phyloP scores from a whole-genome alignment of 2,329 filamentous ascomycete genomes.

The Pyricularia sp. region DNA sequence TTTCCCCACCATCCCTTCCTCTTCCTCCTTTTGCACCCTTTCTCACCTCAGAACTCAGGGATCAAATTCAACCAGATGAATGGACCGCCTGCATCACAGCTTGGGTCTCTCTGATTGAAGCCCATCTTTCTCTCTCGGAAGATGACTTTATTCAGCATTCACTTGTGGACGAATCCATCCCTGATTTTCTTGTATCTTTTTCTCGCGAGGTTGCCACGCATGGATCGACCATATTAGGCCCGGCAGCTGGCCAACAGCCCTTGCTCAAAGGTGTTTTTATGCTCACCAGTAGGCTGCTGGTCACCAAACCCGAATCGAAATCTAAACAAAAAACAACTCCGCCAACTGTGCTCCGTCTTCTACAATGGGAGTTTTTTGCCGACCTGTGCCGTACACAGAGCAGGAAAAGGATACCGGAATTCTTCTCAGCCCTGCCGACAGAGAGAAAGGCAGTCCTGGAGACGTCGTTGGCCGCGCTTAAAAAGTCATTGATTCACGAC shows the following conservation, averaged over 20 bases:
- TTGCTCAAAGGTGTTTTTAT: constrained; percentile 54
- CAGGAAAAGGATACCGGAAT: constrained; percentile 42
- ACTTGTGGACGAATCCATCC: constrained; percentile 43
- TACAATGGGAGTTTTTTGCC: constrained; percentile 57
- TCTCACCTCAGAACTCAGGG: constrained; percentile 54
- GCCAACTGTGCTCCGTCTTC: constrained; percentile 20
- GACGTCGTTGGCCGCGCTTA: constrained; percentile 42
- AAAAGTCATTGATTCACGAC: constrained; percentile 46
- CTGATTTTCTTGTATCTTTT: constrained; percentile 54
- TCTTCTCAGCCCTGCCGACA: constrained; percentile 37
- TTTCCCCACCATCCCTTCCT: constrained; percentile 9
- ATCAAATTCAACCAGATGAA: constrained; percentile 52
- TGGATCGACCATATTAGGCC: constrained; percentile 20
- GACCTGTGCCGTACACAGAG: constrained; percentile 55
- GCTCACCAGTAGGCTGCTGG: constrained; percentile 40
- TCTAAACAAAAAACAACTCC: not conserved
- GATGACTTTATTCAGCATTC: constrained; percentile 39
- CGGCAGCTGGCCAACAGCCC: constrained; percentile 13
- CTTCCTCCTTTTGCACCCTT: constrained; percentile 68
- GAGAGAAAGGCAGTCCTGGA: constrained; percentile 37
- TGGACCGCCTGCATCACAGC: constrained; percentile 68
- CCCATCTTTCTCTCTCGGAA: constrained; percentile 47
- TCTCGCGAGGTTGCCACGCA: constrained; percentile 38
- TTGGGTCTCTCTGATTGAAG: constrained; percentile 56
- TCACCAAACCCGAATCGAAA: constrained; percentile 16